Evolutionary conservation across 495 filamentous ascomycete species (phyloP), one percentile per base, ranked within the genome.

Genomic region (Parathielavia appendiculata): DNA sequence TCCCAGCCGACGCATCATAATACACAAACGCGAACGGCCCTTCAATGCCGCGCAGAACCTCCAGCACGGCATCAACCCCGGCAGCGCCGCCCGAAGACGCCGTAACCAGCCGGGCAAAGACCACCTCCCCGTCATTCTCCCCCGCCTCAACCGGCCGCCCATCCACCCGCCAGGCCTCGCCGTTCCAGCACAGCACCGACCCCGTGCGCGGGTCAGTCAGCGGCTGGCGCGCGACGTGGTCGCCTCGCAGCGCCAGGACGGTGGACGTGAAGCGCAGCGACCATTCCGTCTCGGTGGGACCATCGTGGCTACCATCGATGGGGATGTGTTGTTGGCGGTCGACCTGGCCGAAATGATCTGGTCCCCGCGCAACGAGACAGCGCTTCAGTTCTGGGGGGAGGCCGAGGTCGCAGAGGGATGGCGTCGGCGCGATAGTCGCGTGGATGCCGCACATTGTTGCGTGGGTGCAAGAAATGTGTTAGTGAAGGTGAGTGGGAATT

Each of bases 21-120:
- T 87, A 97, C 2, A 96, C 83, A 74, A 97, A 95, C 14, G 95
- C 88, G 71, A 89, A 97, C 11, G 95, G 92, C 10, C 93, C 93
- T 50, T 85, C 83, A 36, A 96, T 82, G 45, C 72, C 75, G 44
- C 80, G 77, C 51, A 93, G 69, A 4, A 81, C 79, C 34, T 74
- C 70, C 26, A 83, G 55, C 39, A 88, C 60, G 39, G 67, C 67
- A 55, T 74, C 67, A 35, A 67, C 57, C 22, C 69, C 20, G 16
- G 17, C 22, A 46, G 1, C 51, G 40, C 54, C 41, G 12, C 63
- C 58, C 48, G 66, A 52, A 61, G 66, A 63, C 65, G 79, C 81
- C 34, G 76, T 66, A 16, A 85, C 64, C 44, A 97, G 80, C 45
- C 81, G 61, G n/a, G 77, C 61, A 64, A 91, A 86, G 14, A 98